Evolutionary conservation across 129 eudicot species (phyloP), one percentile per base, ranked within the genome.

Genomic region (Pulicaria dysenterica): DNA sequence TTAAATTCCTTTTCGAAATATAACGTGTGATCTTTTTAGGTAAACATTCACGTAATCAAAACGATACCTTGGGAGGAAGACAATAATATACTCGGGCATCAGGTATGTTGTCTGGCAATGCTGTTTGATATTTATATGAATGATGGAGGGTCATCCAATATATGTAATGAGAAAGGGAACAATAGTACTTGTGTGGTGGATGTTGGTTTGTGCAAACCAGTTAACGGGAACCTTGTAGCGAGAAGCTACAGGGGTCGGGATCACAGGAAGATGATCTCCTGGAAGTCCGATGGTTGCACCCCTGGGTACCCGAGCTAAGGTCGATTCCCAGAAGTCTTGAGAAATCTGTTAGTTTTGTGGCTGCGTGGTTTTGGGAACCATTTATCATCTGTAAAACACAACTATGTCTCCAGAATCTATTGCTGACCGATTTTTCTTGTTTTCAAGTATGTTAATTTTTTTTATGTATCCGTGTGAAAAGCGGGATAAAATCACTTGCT

Each of bases 241-340:
- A 88, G 97, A 77, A 78, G 86, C 14, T 88, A 78, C 70, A 81
- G 99, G 73, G 99, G 99, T 9, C 80, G 99, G 71, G 99, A 90
- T 82, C 97, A 82, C 31, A 76, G 96, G 82, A 93, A 93, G 62
- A 88, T 94, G 91, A 84, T 94, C 63, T 94, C 97, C 1, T 94
- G 99, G 99, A 94, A 94, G 81, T 87, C 72, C 58, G 74, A 67
- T 42, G 89, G 77, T 15, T 93, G 98, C 71, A 72, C 91, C 4
- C 79, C 84, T 65, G 95, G 98, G 47, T 88, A 83, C 70, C 95
- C 98, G 48, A 82, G 84, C 83, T 93, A 83, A 37, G 47, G 31
- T 61, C 67, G 40, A 24, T 2, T 24, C 31, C 31, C 31, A 24
- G 31, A 24, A 24, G 31, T 24, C 31, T 24, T 2, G 31, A 24